Percentiles rank a stretch among this genome's conserved stretches.
These are phyloP conservation scores for Daldinia decipiens DNA, from an alignment of 495 filamentous ascomycete species.

Conservation along the genomic window DNA sequence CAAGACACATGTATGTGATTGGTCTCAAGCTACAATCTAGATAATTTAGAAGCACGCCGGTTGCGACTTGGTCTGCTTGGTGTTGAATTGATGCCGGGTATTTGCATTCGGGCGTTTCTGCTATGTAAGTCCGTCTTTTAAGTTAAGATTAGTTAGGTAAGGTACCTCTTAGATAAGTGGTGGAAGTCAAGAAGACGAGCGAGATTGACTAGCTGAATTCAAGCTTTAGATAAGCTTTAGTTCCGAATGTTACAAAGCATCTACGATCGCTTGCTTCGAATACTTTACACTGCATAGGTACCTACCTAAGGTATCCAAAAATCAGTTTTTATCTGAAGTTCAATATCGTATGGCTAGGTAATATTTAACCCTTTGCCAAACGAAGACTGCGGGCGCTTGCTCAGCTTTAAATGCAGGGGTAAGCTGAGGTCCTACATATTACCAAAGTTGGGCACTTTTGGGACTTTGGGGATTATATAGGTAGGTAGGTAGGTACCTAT, in stretches of 20 bases:
- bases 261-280: background rate
- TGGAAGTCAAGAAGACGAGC: background rate
- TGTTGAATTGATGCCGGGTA: slow-evolving; percentile 16
- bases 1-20: slow-evolving; percentile 26
- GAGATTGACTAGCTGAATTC: no score
- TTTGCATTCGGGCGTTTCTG: slow-evolving; percentile 16
- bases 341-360: background rate
- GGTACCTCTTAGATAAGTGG: no score
- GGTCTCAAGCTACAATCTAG: slow-evolving; percentile 17
- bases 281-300: no score
- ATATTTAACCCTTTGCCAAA: background rate
- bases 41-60: slow-evolving; percentile 14
- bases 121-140: background rate
- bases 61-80: background rate
- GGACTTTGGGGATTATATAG: no score
- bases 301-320: no score
- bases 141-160: slow-evolving; percentile 7
- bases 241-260: background rate
- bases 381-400: background rate
- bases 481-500: no score
- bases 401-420: slow-evolving; percentile 1
- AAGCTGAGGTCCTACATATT: background rate
- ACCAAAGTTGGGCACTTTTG: background rate
- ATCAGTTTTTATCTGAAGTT: background rate
- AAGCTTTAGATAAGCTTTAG: background rate